phyloP scores from a whole-genome alignment of 202 grass and related monocot species.

The Cymbopogon flexuosus region DNA sequence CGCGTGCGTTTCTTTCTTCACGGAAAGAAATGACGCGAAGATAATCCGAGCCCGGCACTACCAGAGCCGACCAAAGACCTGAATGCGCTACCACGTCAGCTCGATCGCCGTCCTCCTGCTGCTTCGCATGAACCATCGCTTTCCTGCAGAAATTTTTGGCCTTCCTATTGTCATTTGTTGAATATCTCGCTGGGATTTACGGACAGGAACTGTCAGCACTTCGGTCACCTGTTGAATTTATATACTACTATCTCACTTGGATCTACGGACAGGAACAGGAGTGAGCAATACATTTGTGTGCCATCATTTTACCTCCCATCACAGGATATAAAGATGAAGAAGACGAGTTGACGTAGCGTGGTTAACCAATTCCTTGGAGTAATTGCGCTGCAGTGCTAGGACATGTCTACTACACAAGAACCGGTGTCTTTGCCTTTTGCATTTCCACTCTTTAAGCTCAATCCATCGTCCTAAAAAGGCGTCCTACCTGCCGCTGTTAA shows the following conservation, averaged over 20 bases:
- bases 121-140: background rate
- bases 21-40: background rate
- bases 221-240: background rate
- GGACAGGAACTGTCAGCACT: background rate
- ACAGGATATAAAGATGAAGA: background rate
- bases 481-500: background rate
- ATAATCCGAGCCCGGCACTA: background rate
- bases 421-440: background rate
- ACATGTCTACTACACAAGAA: background rate
- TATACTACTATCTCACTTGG: background rate
- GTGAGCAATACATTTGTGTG: background rate
- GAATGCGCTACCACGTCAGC: slow-evolving; percentile 5
- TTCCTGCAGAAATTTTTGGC: background rate
- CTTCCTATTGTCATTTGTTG: background rate
- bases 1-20: background rate
- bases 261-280: background rate
- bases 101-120: background rate
- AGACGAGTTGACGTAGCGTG: slow-evolving; percentile 1
- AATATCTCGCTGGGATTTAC: background rate
- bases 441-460: background rate
- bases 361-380: background rate
- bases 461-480: slow-evolving; percentile 19
- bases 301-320: background rate
- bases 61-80: background rate
- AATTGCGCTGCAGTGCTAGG: no score